A percentile compares a stretch with the other conserved stretches of the same genome.
Conservation (phyloP, 805 yeast species). For the Hanseniaspora guilliermondii region DNA sequence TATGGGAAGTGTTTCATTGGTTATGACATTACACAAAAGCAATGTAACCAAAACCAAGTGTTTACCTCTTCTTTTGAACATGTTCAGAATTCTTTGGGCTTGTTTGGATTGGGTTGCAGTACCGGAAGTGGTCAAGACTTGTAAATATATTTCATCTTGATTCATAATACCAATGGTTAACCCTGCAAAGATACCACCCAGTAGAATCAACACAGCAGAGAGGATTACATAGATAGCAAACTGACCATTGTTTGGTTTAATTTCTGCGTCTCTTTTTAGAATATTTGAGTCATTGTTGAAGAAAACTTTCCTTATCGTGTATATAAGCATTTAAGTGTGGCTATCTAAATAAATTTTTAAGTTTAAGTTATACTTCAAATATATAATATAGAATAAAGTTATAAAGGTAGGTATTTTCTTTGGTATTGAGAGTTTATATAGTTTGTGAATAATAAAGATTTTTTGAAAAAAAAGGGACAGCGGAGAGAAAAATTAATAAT, state of each 20-base stretch:
- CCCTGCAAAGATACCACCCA: constrained; percentile 89
- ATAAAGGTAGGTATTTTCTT: too few relatives aligned
- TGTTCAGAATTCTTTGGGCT: constrained; percentile 57
- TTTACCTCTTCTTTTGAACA: constrained; percentile 64
- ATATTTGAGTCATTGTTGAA: not conserved
- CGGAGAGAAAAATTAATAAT: too few relatives aligned
- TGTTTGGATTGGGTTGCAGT: constrained; percentile 49
- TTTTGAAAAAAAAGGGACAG: too few relatives aligned
- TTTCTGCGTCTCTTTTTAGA: not conserved
- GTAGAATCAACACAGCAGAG: constrained; percentile 28
- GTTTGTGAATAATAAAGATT: too few relatives aligned
- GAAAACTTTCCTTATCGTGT: constrained; percentile 2
- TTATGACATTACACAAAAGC: constrained; percentile 73
- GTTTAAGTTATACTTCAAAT: too few relatives aligned
- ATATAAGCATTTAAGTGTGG: constrained; percentile 9
- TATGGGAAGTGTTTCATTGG: constrained; percentile 89
- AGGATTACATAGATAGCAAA: constrained; percentile 11
- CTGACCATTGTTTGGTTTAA: not conserved
- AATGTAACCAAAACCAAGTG: constrained; percentile 94
- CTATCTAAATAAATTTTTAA: not conserved
- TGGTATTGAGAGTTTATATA: too few relatives aligned
- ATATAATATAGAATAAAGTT: too few relatives aligned
- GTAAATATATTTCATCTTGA: constrained; percentile 88
- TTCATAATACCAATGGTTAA: constrained; percentile 95
- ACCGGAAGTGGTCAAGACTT: constrained; percentile 86